Evolutionary conservation across 805 yeast genomes (phyloP).

Genomic region (Kluyveromyces wickerhamii): DNA sequence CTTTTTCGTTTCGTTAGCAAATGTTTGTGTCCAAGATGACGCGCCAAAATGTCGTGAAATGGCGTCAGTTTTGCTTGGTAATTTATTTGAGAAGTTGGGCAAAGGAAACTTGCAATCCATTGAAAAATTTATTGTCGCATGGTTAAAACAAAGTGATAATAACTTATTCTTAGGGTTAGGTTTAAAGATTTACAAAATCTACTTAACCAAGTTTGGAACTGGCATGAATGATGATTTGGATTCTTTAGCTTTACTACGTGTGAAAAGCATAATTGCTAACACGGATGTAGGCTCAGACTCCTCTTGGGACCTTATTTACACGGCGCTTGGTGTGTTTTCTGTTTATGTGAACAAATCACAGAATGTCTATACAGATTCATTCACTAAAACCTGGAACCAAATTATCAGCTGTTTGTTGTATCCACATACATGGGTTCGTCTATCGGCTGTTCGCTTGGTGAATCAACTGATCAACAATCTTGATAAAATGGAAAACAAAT

Average conservation of each 20-base stretch:
- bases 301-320: slow-evolving; percentile 75
- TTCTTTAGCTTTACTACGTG: slow-evolving; percentile 31
- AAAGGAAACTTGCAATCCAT: slow-evolving; percentile 27
- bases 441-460: slow-evolving; percentile 52
- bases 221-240: slow-evolving; percentile 36
- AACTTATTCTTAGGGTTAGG: slow-evolving; percentile 60
- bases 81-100: slow-evolving; percentile 45
- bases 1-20: slow-evolving; percentile 75
- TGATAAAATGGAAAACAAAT: slow-evolving; percentile 26
- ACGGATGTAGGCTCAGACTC: slow-evolving; percentile 36
- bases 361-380: slow-evolving; percentile 21
- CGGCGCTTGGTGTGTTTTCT: slow-evolving; percentile 47
- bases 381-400: slow-evolving; percentile 41
- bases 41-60: slow-evolving; percentile 73
- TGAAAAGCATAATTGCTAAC: slow-evolving; percentile 28
- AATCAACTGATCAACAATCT: slow-evolving; percentile 42
- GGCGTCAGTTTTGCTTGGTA: slow-evolving; percentile 56
- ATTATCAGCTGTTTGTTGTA: slow-evolving; percentile 53
- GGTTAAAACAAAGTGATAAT: slow-evolving; percentile 55
- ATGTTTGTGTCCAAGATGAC: slow-evolving; percentile 71
- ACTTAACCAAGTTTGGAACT: slow-evolving; percentile 40
- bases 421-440: slow-evolving; percentile 91
- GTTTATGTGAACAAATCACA: slow-evolving; percentile 35
- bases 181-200: slow-evolving; percentile 61
- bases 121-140: slow-evolving; percentile 38